Conservation (phyloP, 441 rosid species). For the Erodium texanum region DNA sequence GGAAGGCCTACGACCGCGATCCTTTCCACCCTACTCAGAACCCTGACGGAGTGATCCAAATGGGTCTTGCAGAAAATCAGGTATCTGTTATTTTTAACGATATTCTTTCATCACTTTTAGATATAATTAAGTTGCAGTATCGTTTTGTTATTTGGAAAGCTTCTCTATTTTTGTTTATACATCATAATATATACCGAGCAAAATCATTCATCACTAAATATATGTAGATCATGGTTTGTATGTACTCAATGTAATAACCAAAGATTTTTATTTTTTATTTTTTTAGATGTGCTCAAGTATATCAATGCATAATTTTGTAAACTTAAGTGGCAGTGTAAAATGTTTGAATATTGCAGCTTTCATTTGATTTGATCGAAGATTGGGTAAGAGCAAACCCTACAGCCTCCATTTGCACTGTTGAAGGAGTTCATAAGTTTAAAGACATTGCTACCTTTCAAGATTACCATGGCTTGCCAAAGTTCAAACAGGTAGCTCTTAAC, state of each 20-base stretch:
- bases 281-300: too few species aligned
- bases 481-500: slow-evolving; percentile 2
- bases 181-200: too few species aligned
- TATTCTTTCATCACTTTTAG: too few species aligned
- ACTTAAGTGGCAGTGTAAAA: not conserved
- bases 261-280: too few species aligned
- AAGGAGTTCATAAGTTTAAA: slow-evolving; percentile 5
- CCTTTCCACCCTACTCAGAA: slow-evolving; percentile 10
- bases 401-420: slow-evolving; percentile 11
- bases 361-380: slow-evolving; percentile 7
- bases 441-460: slow-evolving; percentile 7
- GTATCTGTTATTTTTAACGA: not conserved
- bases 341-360: slow-evolving; percentile 10
- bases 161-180: too few species aligned
- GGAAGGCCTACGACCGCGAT: slow-evolving; percentile 12
- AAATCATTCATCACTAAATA: too few species aligned
- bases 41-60: slow-evolving; percentile 10
- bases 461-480: slow-evolving; percentile 10
- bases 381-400: slow-evolving; percentile 5
- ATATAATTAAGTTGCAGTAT: too few species aligned
- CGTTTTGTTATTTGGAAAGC: too few species aligned
- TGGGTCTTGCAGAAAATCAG: slow-evolving; percentile 14
- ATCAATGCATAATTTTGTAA: too few species aligned
- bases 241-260: too few species aligned
- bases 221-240: too few species aligned